Evolutionary conservation across 2,329 filamentous ascomycete genomes (phyloP).

Genomic region (Colletotrichum salicis): DNA sequence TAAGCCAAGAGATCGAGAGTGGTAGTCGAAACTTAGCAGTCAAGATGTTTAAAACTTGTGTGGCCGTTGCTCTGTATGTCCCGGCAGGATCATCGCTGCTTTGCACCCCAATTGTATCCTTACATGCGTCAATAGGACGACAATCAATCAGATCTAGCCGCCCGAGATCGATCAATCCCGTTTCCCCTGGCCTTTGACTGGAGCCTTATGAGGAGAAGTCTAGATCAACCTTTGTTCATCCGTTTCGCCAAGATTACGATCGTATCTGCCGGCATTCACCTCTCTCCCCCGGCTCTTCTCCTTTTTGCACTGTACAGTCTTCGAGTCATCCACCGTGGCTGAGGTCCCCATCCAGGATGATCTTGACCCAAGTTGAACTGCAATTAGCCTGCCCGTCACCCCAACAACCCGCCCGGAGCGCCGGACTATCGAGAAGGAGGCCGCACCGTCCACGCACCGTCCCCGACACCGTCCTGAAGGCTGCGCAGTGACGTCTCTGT

Average conservation of each 20-base stretch:
- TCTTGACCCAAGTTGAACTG: neutral
- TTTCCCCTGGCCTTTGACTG: neutral
- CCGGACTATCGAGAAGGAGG: slow-evolving; percentile 9
- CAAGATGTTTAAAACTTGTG: neutral
- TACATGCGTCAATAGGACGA: neutral
- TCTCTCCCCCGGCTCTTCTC: neutral
- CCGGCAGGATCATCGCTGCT: neutral
- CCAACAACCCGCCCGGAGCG: slow-evolving; percentile 14
- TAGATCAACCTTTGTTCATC: slow-evolving; percentile 10
- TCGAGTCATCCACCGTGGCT: neutral
- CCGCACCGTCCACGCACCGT: slow-evolving; percentile 18
- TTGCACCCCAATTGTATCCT: neutral
- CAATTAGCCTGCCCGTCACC: slow-evolving; percentile 1
- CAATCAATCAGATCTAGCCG: neutral
- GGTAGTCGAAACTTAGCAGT: neutral
- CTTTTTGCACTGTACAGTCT: neutral
- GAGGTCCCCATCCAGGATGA: neutral
- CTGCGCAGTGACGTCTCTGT: slow-evolving; percentile 25
- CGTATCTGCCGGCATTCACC: neutral
- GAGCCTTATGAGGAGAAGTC: neutral
- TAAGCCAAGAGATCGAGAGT: slow-evolving; percentile 1
- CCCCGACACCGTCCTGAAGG: slow-evolving; percentile 6
- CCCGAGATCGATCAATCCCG: slow-evolving; percentile 1
- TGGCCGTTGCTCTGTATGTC: neutral
- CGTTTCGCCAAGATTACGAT: slow-evolving; percentile 14